Evolutionary conservation across 805 yeast genomes (phyloP).

Genomic region (Kuraishia hungarica): DNA sequence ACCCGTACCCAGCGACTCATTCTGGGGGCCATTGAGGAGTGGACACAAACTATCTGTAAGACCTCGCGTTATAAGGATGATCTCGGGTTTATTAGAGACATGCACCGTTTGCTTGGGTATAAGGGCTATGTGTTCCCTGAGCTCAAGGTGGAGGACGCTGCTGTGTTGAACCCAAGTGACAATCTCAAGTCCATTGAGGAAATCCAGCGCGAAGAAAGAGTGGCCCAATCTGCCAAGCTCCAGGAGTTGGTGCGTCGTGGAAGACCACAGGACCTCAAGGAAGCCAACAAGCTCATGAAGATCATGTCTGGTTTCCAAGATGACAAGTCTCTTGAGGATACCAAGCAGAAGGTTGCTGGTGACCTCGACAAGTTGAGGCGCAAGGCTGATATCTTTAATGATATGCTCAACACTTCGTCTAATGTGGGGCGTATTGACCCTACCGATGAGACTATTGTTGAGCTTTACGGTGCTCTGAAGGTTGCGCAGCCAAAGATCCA

Average conservation of each 20-base stretch:
- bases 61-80: slow-evolving; percentile 89
- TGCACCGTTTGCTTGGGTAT: slow-evolving; percentile 83
- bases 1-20: slow-evolving; percentile 77
- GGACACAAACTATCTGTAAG: slow-evolving; percentile 92
- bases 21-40: slow-evolving; percentile 88
- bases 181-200: slow-evolving; percentile 83
- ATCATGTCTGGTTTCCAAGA: slow-evolving; percentile 96
- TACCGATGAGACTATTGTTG: slow-evolving; percentile 65
- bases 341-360: slow-evolving; percentile 70
- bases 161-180: slow-evolving; percentile 87
- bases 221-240: slow-evolving; percentile 89
- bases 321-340: slow-evolving; percentile 61
- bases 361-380: slow-evolving; percentile 79
- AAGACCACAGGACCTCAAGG: slow-evolving; percentile 88
- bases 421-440: slow-evolving; percentile 30
- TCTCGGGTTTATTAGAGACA: slow-evolving; percentile 84
- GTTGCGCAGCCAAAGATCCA: slow-evolving; percentile 82
- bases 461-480: slow-evolving; percentile 70
- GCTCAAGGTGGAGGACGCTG: slow-evolving; percentile 81
- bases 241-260: slow-evolving; percentile 95
- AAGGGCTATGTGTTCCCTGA: slow-evolving; percentile 95
- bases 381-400: slow-evolving; percentile 80
- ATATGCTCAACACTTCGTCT: slow-evolving; percentile 60
- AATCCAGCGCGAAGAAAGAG: slow-evolving; percentile 82
- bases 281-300: slow-evolving; percentile 95